phyloP scores from a whole-genome alignment of 495 filamentous ascomycete species.

The Chaetomium cochliodes region DNA sequence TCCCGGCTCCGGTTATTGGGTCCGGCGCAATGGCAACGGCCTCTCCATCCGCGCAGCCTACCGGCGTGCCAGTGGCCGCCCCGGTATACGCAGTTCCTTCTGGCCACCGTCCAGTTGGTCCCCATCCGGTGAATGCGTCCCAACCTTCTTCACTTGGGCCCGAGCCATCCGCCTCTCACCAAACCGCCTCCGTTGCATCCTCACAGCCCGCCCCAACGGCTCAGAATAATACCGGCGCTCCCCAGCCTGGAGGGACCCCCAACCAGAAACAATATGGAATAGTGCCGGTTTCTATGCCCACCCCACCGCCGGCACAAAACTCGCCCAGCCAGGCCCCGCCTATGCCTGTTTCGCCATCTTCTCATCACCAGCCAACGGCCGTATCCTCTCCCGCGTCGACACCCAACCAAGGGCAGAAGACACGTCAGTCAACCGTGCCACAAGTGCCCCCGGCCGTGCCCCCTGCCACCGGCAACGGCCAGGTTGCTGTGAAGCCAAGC shows the following conservation, averaged over 20 bases:
- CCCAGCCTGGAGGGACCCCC: neutral
- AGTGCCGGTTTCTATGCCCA: too few relatives aligned
- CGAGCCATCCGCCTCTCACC: neutral
- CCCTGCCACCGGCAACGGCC: neutral
- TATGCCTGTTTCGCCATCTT: neutral
- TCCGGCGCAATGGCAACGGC: neutral
- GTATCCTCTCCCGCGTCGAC: neutral
- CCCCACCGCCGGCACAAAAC: neutral
- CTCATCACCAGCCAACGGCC: neutral
- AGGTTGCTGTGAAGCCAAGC: neutral
- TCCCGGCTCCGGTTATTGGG: neutral
- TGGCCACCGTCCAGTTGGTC: constrained; percentile 16
- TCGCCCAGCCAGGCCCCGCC: neutral
- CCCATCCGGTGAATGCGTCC: constrained; percentile 7
- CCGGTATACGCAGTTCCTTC: constrained; percentile 1
- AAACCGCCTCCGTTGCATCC: neutral
- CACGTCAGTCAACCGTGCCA: neutral
- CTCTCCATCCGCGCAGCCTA: neutral
- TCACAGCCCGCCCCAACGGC: neutral
- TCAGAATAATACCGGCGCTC: neutral
- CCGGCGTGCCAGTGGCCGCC: neutral
- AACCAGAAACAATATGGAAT: neutral
- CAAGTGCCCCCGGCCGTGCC: neutral
- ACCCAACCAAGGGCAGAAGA: neutral
- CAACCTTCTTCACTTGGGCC: neutral